Percentiles rank a stretch among this genome's conserved stretches.
Evolutionary conservation across 148 eudicot genomes (phyloP).

Genomic region (Rhododendron ovatum): DNA sequence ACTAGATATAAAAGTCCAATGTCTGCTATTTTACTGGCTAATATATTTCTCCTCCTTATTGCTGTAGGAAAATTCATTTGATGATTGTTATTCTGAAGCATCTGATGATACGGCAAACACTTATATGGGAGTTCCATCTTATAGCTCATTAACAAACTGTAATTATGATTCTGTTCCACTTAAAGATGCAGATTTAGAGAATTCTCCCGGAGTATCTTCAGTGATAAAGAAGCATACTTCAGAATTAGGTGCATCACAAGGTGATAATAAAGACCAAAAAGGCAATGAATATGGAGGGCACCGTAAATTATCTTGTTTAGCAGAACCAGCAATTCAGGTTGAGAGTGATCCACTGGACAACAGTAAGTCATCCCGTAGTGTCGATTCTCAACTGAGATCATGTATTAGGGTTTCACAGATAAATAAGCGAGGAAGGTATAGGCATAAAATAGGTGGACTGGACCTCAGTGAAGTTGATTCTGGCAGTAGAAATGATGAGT

Average conservation of each 20-base stretch:
- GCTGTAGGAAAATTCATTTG: slow-evolving; percentile 36
- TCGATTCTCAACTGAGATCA: slow-evolving; percentile 22
- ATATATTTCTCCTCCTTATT: not conserved
- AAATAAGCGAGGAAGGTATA: slow-evolving; percentile 10
- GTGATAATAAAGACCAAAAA: slow-evolving; percentile 4
- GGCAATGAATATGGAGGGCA: slow-evolving; percentile 22
- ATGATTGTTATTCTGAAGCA: slow-evolving; percentile 38
- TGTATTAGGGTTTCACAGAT: slow-evolving; percentile 8
- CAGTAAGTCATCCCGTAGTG: slow-evolving; percentile 18
- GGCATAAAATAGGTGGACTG: slow-evolving; percentile 14
- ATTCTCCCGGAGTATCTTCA: slow-evolving; percentile 24
- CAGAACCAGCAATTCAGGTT: slow-evolving; percentile 25
- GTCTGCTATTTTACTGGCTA: slow-evolving; percentile 1
- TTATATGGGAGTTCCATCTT: slow-evolving; percentile 23
- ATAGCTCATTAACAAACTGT: slow-evolving; percentile 23
- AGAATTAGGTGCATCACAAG: not conserved
- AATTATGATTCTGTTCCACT: slow-evolving; percentile 23
- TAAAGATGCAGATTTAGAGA: slow-evolving; percentile 18
- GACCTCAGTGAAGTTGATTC: slow-evolving; percentile 18
- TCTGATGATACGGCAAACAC: slow-evolving; percentile 51
- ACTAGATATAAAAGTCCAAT: not conserved
- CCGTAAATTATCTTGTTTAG: slow-evolving; percentile 15
- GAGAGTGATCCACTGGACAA: slow-evolving; percentile 23
- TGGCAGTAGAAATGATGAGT: slow-evolving; percentile 25
- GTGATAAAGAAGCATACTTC: slow-evolving; percentile 8